Conservation (phyloP, 371 early-diverging fungal species). For the Nematocida ironsii region DNA sequence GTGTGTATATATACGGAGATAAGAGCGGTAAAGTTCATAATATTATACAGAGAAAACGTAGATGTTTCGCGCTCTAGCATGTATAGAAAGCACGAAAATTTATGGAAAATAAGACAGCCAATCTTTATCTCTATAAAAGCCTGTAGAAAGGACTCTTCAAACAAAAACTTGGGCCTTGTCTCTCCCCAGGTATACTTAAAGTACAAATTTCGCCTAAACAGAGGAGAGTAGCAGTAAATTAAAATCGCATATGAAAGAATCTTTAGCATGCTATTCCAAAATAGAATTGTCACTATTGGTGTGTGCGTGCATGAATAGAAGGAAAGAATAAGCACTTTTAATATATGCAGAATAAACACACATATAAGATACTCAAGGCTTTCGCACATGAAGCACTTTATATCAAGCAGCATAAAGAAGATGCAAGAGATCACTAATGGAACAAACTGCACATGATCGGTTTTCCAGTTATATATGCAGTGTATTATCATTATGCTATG, state of each 20-base stretch:
- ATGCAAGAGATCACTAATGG: neutral
- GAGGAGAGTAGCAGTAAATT: constrained; percentile 2
- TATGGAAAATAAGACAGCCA: neutral
- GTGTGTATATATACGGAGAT: neutral
- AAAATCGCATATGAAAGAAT: neutral
- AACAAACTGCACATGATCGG: neutral
- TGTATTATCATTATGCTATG: no score
- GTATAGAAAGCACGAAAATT: neutral
- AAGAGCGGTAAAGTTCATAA: neutral
- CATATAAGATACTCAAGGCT: constrained; percentile 29
- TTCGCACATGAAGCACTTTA: neutral
- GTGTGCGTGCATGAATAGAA: neutral
- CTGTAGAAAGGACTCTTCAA: neutral
- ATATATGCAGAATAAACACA: neutral
- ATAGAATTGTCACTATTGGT: neutral
- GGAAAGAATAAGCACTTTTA: neutral
- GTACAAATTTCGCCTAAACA: neutral
- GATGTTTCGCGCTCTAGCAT: neutral
- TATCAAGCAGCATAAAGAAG: neutral
- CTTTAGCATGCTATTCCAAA: neutral
- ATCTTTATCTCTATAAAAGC: constrained; percentile 19
- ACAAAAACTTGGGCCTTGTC: neutral
- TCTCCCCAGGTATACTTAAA: constrained; percentile 1
- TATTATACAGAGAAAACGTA: neutral
- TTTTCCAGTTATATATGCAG: neutral